These are phyloP conservation scores for Cercospora janseana DNA, from an alignment of 2,329 filamentous ascomycete genomes.

Conservation along the genomic window DNA sequence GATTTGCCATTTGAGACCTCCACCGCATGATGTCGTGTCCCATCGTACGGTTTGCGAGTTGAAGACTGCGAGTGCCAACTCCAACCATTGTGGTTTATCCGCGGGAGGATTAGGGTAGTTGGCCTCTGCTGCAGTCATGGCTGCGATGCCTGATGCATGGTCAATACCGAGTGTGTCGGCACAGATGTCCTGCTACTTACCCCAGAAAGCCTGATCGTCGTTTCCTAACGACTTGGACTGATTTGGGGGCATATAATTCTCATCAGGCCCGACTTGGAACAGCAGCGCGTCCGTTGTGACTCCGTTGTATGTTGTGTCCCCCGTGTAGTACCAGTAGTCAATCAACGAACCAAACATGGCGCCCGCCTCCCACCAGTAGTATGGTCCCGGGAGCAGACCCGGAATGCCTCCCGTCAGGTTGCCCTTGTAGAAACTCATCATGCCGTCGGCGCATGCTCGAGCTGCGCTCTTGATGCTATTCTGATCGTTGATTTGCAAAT, in stretches of 20 bases:
- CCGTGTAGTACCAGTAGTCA: slow-evolving; percentile 69
- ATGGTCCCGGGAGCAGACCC: slow-evolving; percentile 60
- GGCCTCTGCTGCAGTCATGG: slow-evolving; percentile 56
- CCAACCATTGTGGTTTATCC: slow-evolving; percentile 46
- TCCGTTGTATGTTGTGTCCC: slow-evolving; percentile 63
- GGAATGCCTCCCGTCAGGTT: slow-evolving; percentile 52
- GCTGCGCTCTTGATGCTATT: slow-evolving; percentile 49
- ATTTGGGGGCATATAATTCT: slow-evolving; percentile 58
- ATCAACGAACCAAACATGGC: slow-evolving; percentile 64
- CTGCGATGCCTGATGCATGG: slow-evolving; percentile 44
- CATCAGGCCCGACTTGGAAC: slow-evolving; percentile 58
- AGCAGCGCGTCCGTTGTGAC: slow-evolving; percentile 58
- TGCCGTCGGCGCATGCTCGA: slow-evolving; percentile 45
- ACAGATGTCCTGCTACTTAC: background rate
- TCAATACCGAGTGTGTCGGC: background rate
- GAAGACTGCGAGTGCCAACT: slow-evolving; percentile 46
- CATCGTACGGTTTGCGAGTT: slow-evolving; percentile 42
- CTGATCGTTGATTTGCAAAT: slow-evolving; percentile 26
- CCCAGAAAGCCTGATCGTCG: slow-evolving; percentile 61
- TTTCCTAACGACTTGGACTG: slow-evolving; percentile 49
- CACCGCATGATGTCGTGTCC: slow-evolving; percentile 40
- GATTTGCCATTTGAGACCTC: slow-evolving; percentile 39
- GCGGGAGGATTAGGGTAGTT: slow-evolving; percentile 47
- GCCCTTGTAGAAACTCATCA: slow-evolving; percentile 55
- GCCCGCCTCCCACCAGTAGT: slow-evolving; percentile 73